Evolutionary conservation across 106 monocot species (phyloP).

Genomic region (Phalaenopsis aphrodite): DNA sequence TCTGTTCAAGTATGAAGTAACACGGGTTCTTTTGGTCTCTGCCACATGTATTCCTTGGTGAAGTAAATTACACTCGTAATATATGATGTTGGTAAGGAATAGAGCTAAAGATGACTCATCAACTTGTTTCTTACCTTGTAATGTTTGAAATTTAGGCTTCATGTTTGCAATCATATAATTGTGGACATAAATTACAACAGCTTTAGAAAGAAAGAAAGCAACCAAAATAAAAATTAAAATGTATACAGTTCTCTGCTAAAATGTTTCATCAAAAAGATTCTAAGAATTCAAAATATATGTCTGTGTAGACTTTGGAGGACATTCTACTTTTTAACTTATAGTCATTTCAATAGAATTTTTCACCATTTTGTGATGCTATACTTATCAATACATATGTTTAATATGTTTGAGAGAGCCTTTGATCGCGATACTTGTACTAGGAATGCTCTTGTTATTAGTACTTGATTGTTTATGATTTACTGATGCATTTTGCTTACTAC

Average conservation of each 20-base stretch:
- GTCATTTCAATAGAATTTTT: not conserved
- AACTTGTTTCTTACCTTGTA: not conserved
- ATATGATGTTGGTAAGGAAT: not conserved
- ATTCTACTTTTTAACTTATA: not conserved
- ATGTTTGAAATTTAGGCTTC: not conserved
- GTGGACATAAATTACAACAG: not conserved
- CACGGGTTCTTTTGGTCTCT: no score
- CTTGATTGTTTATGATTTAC: not conserved
- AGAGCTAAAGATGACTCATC: not conserved
- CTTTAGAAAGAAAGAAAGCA: not conserved
- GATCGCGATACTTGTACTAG: not conserved
- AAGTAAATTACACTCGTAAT: no score
- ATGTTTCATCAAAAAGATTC: not conserved
- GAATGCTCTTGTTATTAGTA: not conserved
- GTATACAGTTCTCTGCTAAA: not conserved
- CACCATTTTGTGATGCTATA: no score
- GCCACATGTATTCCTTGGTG: no score
- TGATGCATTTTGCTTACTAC: not conserved
- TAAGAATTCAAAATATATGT: not conserved
- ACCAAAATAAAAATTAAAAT: not conserved
- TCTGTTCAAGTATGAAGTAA: no score
- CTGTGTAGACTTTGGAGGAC: not conserved
- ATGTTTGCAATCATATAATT: not conserved
- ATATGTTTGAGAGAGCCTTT: not conserved
- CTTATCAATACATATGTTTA: not conserved